These are phyloP conservation scores for Fonsecaea erecta DNA, from an alignment of 2,329 filamentous ascomycete genomes.

Conservation along the genomic window DNA sequence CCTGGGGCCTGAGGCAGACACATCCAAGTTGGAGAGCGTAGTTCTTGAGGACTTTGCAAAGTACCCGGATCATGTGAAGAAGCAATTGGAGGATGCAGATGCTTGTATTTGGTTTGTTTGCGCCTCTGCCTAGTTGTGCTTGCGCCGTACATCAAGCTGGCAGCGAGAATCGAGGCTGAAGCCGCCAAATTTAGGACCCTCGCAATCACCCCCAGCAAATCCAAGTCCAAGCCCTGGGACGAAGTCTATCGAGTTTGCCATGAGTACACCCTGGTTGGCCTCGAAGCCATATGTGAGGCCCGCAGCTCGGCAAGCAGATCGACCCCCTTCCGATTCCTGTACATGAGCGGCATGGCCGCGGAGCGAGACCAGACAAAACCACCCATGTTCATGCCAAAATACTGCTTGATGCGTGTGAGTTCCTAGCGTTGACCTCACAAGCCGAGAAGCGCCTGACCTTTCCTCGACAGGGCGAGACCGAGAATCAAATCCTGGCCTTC, in stretches of 20 bases:
- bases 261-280: conserved; percentile 43
- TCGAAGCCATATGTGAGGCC: conserved; percentile 46
- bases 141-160: too few species aligned
- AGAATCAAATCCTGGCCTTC: conserved; percentile 50
- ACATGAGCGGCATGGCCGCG: conserved; percentile 54
- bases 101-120: conserved; percentile 48
- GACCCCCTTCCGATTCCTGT: conserved; percentile 54
- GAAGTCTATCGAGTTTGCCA: conserved; percentile 50
- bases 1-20: conserved; percentile 20
- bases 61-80: conserved; percentile 42
- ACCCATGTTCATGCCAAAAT: conserved; percentile 43
- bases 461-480: conserved; percentile 55
- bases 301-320: conserved; percentile 26
- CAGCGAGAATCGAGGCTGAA: neutral
- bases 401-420: conserved; percentile 55
- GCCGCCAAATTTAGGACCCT: conserved; percentile 44
- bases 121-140: neutral
- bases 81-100: conserved; percentile 42
- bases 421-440: neutral
- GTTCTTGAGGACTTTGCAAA: conserved; percentile 42
- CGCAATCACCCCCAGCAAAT: conserved; percentile 49
- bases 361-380: conserved; percentile 51
- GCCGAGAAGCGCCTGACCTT: neutral
- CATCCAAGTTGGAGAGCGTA: conserved; percentile 43
- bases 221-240: conserved; percentile 41